These are phyloP conservation scores for Pestalotiopsis sp. DNA, from an alignment of 2,329 filamentous ascomycete genomes.

Conservation along the genomic window DNA sequence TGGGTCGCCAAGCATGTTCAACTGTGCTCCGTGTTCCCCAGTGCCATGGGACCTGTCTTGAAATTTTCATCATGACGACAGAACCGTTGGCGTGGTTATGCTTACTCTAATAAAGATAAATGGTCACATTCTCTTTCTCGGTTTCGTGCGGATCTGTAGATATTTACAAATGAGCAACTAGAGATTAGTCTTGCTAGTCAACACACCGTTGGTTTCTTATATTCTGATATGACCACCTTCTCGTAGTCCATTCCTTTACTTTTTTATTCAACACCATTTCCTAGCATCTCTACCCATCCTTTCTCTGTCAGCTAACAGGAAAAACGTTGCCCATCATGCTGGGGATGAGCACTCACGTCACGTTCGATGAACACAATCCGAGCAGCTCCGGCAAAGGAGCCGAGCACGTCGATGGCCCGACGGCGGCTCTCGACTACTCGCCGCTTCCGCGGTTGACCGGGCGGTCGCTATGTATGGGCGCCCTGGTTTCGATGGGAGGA, in stretches of 20 bases:
- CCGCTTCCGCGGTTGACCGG: constrained; percentile 43
- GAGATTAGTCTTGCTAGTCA: neutral
- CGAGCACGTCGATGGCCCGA: constrained; percentile 33
- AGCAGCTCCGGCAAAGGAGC: constrained; percentile 36
- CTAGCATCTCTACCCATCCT: neutral
- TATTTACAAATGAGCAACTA: neutral
- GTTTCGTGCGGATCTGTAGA: neutral
- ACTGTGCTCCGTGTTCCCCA: neutral
- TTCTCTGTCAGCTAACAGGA: neutral
- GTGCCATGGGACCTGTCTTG: neutral
- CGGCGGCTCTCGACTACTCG: constrained; percentile 46
- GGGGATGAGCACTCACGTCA: constrained; percentile 30
- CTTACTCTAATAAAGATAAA: neutral
- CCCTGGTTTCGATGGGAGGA: constrained; percentile 48
- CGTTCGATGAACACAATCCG: constrained; percentile 46
- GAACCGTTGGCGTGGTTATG: neutral
- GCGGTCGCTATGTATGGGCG: constrained; percentile 39
- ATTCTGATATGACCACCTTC: neutral
- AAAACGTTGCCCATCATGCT: constrained; percentile 21
- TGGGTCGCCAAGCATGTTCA: neutral
- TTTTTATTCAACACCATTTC: neutral
- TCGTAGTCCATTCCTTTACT: neutral
- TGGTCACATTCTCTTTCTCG: neutral
- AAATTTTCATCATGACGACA: constrained; percentile 3
- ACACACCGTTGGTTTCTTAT: neutral